A percentile compares a stretch with the other conserved stretches of the same genome.
Evolutionary conservation across 306 rosid genomes (phyloP).

Genomic region (Prunus davidiana): DNA sequence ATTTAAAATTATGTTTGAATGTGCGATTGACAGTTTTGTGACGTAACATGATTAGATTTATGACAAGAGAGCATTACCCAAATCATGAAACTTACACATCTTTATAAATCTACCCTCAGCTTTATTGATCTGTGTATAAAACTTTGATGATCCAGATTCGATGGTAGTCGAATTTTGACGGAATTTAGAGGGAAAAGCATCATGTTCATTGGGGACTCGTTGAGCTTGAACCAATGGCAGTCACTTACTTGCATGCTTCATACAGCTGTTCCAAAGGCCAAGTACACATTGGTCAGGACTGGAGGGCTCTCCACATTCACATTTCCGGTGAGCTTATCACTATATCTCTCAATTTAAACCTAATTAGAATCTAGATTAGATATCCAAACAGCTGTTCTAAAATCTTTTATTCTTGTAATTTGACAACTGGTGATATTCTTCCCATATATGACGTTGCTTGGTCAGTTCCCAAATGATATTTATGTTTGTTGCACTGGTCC

Average conservation of each 20-base stretch:
- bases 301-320: slow-evolving; percentile 37
- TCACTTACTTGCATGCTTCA: slow-evolving; percentile 49
- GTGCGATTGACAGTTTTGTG: not conserved
- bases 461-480: not conserved
- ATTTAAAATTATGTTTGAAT: not conserved
- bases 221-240: slow-evolving; percentile 53
- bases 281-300: slow-evolving; percentile 15
- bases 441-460: not conserved
- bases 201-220: slow-evolving; percentile 44
- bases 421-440: not conserved
- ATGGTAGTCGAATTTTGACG: slow-evolving; percentile 27
- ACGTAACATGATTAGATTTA: not conserved
- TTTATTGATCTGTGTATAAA: not conserved
- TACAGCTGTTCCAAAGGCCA: slow-evolving; percentile 13
- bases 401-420: no score
- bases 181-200: slow-evolving; percentile 29
- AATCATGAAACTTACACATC: not conserved
- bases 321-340: slow-evolving; percentile 20
- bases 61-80: not conserved
- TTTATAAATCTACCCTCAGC: not conserved
- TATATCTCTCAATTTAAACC: no score
- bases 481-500: not conserved
- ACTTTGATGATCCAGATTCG: slow-evolving; percentile 25
- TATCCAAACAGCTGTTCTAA: no score
- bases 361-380: no score